phyloP scores from a whole-genome alignment of 805 yeast genomes.

The Lachancea quebecensis region DNA sequence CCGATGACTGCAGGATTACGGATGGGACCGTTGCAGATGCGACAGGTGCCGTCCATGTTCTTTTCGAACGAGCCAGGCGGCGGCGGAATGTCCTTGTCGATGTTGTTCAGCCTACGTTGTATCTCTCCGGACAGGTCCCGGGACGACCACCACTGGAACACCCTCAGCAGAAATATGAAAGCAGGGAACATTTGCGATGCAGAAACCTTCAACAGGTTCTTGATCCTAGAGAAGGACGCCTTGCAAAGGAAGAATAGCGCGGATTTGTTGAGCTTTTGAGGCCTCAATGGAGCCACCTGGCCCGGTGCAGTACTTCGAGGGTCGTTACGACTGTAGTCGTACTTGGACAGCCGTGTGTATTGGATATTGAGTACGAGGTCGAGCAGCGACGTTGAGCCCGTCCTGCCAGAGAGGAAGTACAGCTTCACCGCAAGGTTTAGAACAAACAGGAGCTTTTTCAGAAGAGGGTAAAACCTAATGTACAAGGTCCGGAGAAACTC shows the following conservation, averaged over 20 bases:
- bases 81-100: constrained; percentile 46
- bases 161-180: constrained; percentile 73
- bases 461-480: constrained; percentile 54
- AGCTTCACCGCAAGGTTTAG: constrained; percentile 53
- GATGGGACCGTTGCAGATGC: constrained; percentile 58
- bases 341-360: constrained; percentile 40
- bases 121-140: constrained; percentile 61
- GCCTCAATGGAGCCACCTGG: background rate
- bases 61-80: constrained; percentile 22
- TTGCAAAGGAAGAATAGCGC: background rate
- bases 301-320: background rate
- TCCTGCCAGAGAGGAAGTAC: constrained; percentile 57
- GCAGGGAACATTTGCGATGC: constrained; percentile 51
- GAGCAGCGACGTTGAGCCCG: constrained; percentile 55
- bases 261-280: background rate
- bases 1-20: constrained; percentile 82
- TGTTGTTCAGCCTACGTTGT: constrained; percentile 39
- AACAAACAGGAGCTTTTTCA: constrained; percentile 41
- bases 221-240: background rate
- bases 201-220: background rate
- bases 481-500: constrained; percentile 34
- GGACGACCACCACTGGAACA: constrained; percentile 89
- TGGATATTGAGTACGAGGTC: constrained; percentile 57
- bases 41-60: constrained; percentile 40
- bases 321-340: constrained; percentile 4